Evolutionary conservation across 1,284 basidiomycete genomes (phyloP), one percentile per base, ranked within the genome.

Genomic region (Tylopilus orsonianus): DNA sequence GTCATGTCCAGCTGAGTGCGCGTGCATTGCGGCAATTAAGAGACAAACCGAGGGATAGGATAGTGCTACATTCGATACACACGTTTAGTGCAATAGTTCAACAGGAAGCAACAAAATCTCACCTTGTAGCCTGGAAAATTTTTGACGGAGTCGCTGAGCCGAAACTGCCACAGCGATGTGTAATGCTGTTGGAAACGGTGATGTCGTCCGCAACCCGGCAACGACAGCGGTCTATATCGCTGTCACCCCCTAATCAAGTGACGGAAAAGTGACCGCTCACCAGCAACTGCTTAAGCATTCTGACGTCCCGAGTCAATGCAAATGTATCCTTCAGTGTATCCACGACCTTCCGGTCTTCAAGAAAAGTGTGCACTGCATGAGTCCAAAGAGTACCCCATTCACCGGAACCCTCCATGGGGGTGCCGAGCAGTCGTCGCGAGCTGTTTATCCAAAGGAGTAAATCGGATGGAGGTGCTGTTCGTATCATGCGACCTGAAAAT

Each of bases 401-500:
- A 7, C 69, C 60, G 2, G 52, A 50, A 0, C 55, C 54, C 4
- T 58, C 58, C 18, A 66, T 57, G 4, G 61, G 52, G 10, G 72
- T 62, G 44, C 49, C 67, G 29, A 93, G 66, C 2, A 77, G 67
- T 8, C 60, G 62, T 49, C 69, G 70, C 4, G 79, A 65, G 5
- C 84, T 57, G 10, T 57, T 60, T 6, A 78, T 64, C 83, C 87
- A 92, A 22, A 71, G 67, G 6, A 73, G 61, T 4, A 82, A 53
- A 10, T 69, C 70, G 6, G 73, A 60, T 0, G 85, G 81, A 18
- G 85, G 79, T 0, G 81, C 75, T 7, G 90, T 85, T 44, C 90
- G 80, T 55, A 94, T 77, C 59, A 93, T 89, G 41, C 94, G 78
- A 30, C 93, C 92, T 5, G 93, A 96, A 70, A 97, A 98, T 6